Base-by-base conservation (phyloP, 2,329 filamentous ascomycete genomes). In the Phaeosphaeriaceae sp. region DNA sequence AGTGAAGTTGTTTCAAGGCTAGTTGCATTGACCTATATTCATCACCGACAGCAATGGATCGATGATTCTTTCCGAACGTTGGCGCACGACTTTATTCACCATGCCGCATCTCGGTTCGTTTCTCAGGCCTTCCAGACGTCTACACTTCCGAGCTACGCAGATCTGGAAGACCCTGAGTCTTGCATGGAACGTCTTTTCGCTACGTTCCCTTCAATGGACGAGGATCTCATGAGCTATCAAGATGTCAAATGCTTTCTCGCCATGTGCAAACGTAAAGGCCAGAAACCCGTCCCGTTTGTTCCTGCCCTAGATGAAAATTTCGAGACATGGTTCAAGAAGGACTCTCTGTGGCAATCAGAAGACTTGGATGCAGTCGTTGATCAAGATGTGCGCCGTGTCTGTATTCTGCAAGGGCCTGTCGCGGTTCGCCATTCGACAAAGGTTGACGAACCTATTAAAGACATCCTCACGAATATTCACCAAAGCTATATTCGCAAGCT, bases 11-110 rank as follows among this genome's bases (percentile, higher is more conserved):
- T 94, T 33, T 87, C 87, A 56, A 88, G 92, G 50, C 87, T 96
- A 84, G 88, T 96, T 4, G 89, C 94, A 57, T 83, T 97, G 48
- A 89, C 96, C 76, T 97, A 92, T 67, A 88, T 97, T 68, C 91
- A 91, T 78, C 90, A 96, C 71, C 23, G 23, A 26, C 23, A 26
- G 11, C 23, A 26, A 11, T 97, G 92, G 92, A 96, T 97, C 52
- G 92, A 97, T 68, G 81, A 84, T 23, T 90, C 90, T 0, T 89
- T 83, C 51, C 86, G 83, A 60, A 82, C 97, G 38, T 91, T 90
- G 6, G 90, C 88, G 23, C 23, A 26, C 23, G 23, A 26, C 23
- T 26, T 26, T 11, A 26, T 26, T 26, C 23, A 26, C 23, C 23
- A 26, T 11, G 23, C 23, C 23, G 23, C 23, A 26, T 26, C 23